Base-by-base conservation (phyloP, 345 rosid species). In the Toxicodendron radicans region DNA sequence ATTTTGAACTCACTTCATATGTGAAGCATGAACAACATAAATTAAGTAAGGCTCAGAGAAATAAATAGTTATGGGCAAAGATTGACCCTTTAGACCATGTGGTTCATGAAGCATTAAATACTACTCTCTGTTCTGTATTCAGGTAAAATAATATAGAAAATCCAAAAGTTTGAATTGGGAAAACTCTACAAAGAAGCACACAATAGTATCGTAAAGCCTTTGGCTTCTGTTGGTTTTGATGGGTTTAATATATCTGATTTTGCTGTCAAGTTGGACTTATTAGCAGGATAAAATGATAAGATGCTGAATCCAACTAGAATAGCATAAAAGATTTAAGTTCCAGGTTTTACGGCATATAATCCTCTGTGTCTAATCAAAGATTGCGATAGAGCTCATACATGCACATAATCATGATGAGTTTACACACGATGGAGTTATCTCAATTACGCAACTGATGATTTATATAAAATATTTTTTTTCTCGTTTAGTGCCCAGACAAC, bases 281-380 rank as follows among this genome's bases (percentile, higher is more conserved):
- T 14, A 67, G 45, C 41, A 5, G 18, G 41, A 18, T 53, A 64
- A 64, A 73, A 41, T 21, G 57, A 54, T 18, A 51, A 74, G 23
- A 65, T 13, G 1, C 33, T 3, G 53, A 72, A 46, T 66, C 70
- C 70, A 7, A 7, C 35, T 48, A 48, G 13, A 48, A 14, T 46
- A 3, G 51, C 13, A 13, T 14, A 23, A 21, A 20, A 11, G 10
- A 5, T 38, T 27, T 21, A 65, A 43, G 0, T 43, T 79, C 84
- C 83, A 81, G 75, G 75, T 60, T 79, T 78, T 77, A 68, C 76
- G 81, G 79, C 85, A 70, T 38, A 62, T 69, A 68, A 73, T 76
- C 82, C 74, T 85, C 62, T 46, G 58, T 72, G 84, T 61, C 75
- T 48, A 24, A 58, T 23, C 10, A 68, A 76, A 73, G 68, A 77